These are phyloP conservation scores for Plantago major DNA, from an alignment of 257 asterid species.

Conservation along the genomic window DNA sequence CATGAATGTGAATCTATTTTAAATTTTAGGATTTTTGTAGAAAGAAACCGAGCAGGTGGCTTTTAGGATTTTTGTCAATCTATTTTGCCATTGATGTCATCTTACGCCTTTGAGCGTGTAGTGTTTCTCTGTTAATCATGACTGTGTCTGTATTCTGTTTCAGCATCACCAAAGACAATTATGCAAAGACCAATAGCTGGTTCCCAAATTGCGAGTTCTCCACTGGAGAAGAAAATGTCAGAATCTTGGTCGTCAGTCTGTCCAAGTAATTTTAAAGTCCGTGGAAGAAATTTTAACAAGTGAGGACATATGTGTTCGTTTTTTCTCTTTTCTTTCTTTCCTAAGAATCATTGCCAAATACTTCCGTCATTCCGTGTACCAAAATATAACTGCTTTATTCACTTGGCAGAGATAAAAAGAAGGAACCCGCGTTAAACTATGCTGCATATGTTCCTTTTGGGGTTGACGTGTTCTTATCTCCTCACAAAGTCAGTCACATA, in stretches of 20 bases:
- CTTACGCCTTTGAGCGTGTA: no score
- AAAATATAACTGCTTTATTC: slow-evolving; percentile 5
- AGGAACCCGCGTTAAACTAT: slow-evolving; percentile 55
- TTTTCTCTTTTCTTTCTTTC: background rate
- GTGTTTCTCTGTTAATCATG: background rate
- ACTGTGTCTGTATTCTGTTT: slow-evolving; percentile 17
- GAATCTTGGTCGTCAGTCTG: slow-evolving; percentile 71
- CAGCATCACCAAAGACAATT: slow-evolving; percentile 61
- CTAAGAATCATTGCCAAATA: background rate
- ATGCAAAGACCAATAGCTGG: slow-evolving; percentile 83
- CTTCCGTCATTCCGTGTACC: slow-evolving; percentile 1
- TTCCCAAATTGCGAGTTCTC: slow-evolving; percentile 64
- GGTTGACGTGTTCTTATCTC: slow-evolving; percentile 74
- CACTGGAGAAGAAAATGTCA: slow-evolving; percentile 58
- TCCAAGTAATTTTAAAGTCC: slow-evolving; percentile 74
- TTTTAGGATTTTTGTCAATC: background rate
- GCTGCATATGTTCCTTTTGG: slow-evolving; percentile 90
- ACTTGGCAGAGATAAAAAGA: slow-evolving; percentile 82
- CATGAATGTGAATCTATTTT: no score
- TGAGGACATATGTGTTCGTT: slow-evolving; percentile 24
- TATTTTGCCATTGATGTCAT: background rate
- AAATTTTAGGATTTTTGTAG: no score
- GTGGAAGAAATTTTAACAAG: slow-evolving; percentile 63
- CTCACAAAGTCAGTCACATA: slow-evolving; percentile 73
- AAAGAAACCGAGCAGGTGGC: no score